phyloP scores from a whole-genome alignment of 257 asterid genomes.

The Nicotiana benthamiana region DNA sequence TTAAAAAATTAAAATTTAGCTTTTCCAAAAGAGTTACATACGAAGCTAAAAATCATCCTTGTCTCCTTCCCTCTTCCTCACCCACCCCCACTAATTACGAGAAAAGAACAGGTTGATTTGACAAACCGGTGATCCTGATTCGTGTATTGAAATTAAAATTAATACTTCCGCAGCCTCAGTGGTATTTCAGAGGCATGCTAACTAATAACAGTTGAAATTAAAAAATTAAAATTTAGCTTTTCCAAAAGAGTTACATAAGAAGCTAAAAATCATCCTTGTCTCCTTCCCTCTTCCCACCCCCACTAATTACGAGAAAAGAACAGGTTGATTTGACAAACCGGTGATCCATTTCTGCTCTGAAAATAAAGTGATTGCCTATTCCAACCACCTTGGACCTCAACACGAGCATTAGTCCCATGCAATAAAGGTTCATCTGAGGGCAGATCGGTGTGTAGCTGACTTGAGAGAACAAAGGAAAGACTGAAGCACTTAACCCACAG shows the following conservation, averaged over 20 bases:
- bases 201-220: not conserved
- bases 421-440: slow-evolving; percentile 29
- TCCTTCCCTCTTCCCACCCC: not conserved
- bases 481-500: slow-evolving; percentile 37
- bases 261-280: not conserved
- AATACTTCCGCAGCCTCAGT: not conserved
- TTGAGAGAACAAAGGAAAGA: slow-evolving; percentile 35
- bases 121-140: slow-evolving; percentile 32
- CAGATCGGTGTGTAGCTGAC: slow-evolving; percentile 23
- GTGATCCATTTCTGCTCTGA: slow-evolving; percentile 27
- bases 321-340: slow-evolving; percentile 27
- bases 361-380: slow-evolving; percentile 30
- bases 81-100: not conserved
- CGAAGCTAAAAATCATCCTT: not conserved
- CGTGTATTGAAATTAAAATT: not conserved
- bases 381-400: slow-evolving; percentile 34
- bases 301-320: not conserved
- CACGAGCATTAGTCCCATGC: slow-evolving; percentile 36
- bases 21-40: not conserved
- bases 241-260: not conserved
- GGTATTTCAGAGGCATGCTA: not conserved
- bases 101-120: slow-evolving; percentile 9
- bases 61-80: not conserved
- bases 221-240: not conserved
- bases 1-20: not conserved